These are phyloP conservation scores for Ceratobasidium sp. DNA, from an alignment of 1,284 basidiomycete species.

Conservation along the genomic window DNA sequence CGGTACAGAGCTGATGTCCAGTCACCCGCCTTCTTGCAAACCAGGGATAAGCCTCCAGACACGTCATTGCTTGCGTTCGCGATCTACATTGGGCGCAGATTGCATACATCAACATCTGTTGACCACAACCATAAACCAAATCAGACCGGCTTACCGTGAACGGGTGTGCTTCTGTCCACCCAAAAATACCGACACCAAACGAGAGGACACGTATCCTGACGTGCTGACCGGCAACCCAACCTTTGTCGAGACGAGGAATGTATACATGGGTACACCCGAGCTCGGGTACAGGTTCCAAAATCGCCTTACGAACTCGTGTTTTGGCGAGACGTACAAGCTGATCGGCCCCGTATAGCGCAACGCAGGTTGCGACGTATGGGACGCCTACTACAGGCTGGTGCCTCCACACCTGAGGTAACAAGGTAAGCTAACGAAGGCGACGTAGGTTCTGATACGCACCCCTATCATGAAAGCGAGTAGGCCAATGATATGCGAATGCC, in stretches of 20 bases:
- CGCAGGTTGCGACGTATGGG: constrained; percentile 31
- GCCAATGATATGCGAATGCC: constrained; percentile 47
- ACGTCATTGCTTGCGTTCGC: constrained; percentile 27
- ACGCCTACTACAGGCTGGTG: constrained; percentile 30
- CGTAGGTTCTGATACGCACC: constrained; percentile 42
- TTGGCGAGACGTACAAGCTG: constrained; percentile 26
- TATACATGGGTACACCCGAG: constrained; percentile 26
- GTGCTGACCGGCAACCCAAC: constrained; percentile 37
- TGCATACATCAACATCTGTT: background rate
- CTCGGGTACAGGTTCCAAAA: constrained; percentile 24
- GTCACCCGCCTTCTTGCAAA: constrained; percentile 45
- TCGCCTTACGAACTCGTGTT: constrained; percentile 24
- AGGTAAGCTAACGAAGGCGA: background rate
- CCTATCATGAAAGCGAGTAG: constrained; percentile 41
- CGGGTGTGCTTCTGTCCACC: constrained; percentile 34
- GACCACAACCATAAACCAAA: background rate
- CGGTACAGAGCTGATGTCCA: constrained; percentile 45
- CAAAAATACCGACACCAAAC: constrained; percentile 31
- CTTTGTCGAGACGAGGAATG: constrained; percentile 12
- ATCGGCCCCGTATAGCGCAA: constrained; percentile 32
- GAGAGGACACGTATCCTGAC: constrained; percentile 31
- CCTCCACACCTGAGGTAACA: constrained; percentile 43
- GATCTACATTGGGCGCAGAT: constrained; percentile 20
- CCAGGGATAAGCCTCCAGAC: constrained; percentile 45
- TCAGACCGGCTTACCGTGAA: constrained; percentile 16